A percentile compares a stretch with the other conserved stretches of the same genome.
These are phyloP conservation scores for Anthracocystis walkeri DNA, from an alignment of 1,284 basidiomycete species.

Conservation along the genomic window DNA sequence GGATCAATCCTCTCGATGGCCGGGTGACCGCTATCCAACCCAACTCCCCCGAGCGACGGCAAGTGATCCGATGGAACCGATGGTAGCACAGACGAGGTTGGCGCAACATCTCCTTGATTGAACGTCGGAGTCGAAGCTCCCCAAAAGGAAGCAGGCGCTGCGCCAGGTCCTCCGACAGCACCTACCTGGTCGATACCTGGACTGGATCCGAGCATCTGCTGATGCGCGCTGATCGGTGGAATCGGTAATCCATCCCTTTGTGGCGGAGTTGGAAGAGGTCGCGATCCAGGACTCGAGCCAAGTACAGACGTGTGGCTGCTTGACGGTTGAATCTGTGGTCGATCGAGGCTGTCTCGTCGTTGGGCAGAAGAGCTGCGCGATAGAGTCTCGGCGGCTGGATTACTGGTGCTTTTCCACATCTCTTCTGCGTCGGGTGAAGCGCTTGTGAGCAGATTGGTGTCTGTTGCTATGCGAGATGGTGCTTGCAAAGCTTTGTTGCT, in stretches of 20 bases:
- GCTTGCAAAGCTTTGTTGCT: slow-evolving; percentile 5
- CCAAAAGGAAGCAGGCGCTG: slow-evolving; percentile 46
- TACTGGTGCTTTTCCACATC: slow-evolving; percentile 26
- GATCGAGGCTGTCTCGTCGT: slow-evolving; percentile 10
- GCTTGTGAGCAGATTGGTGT: slow-evolving; percentile 7
- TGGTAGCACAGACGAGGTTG: slow-evolving; percentile 17
- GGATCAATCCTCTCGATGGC: slow-evolving; percentile 44
- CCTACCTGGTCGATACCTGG: slow-evolving; percentile 15
- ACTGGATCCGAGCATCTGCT: slow-evolving; percentile 49
- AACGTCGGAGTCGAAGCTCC: slow-evolving; percentile 5
- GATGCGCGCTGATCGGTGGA: slow-evolving; percentile 39
- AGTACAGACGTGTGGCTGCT: slow-evolving; percentile 21
- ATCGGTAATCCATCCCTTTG: slow-evolving; percentile 40
- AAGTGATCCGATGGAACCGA: slow-evolving; percentile 29
- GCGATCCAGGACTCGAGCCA: slow-evolving; percentile 29
- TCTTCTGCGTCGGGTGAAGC: slow-evolving; percentile 37
- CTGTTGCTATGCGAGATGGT: background rate
- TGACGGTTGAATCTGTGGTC: slow-evolving; percentile 19
- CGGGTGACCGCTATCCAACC: slow-evolving; percentile 16
- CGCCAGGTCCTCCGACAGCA: slow-evolving; percentile 27
- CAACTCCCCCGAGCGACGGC: background rate
- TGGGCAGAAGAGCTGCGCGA: slow-evolving; percentile 32
- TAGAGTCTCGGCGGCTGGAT: slow-evolving; percentile 9
- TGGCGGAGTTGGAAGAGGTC: slow-evolving; percentile 51
- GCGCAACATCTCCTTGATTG: background rate